A percentile compares a stretch with the other conserved stretches of the same genome.
These are phyloP conservation scores for Cryomyces antarcticus DNA, from an alignment of 495 filamentous ascomycete genomes.

Conservation along the genomic window DNA sequence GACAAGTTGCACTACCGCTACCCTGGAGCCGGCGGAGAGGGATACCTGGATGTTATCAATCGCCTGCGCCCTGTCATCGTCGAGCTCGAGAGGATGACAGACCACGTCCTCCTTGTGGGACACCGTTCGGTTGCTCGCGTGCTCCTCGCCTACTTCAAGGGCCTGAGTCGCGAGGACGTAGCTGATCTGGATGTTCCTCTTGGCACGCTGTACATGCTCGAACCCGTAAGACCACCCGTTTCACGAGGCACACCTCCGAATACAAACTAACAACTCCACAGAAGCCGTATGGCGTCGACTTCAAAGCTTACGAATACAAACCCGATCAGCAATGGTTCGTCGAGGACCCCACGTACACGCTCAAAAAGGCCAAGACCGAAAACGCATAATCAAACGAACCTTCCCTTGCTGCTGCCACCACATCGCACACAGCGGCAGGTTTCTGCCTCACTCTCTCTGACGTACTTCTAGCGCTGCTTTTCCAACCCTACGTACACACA, in stretches of 20 bases:
- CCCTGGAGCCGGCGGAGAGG: constrained; percentile 84
- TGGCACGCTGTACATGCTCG: constrained; percentile 78
- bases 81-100: constrained; percentile 89
- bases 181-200: constrained; percentile 83
- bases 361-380: constrained; percentile 22
- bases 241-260: background rate
- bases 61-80: constrained; percentile 87
- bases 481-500: too few species aligned
- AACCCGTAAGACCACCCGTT: constrained; percentile 31
- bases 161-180: constrained; percentile 71
- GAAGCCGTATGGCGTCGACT: constrained; percentile 93
- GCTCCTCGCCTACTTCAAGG: constrained; percentile 87
- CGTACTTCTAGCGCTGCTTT: too few species aligned
- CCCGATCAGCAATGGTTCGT: constrained; percentile 58
- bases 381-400: background rate
- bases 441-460: too few species aligned
- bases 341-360: constrained; percentile 53
- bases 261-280: constrained; percentile 4
- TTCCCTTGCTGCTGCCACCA: too few species aligned
- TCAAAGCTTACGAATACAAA: constrained; percentile 84
- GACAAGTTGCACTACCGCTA: constrained; percentile 91
- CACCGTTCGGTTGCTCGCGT: constrained; percentile 83
- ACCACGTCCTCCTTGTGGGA: constrained; percentile 77
- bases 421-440: too few species aligned
- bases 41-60: constrained; percentile 92